Percentiles rank a stretch among this genome's conserved stretches.
Evolutionary conservation across 2,329 filamentous ascomycete genomes (phyloP).

Genomic region (Hymenoscyphus fructigenus): DNA sequence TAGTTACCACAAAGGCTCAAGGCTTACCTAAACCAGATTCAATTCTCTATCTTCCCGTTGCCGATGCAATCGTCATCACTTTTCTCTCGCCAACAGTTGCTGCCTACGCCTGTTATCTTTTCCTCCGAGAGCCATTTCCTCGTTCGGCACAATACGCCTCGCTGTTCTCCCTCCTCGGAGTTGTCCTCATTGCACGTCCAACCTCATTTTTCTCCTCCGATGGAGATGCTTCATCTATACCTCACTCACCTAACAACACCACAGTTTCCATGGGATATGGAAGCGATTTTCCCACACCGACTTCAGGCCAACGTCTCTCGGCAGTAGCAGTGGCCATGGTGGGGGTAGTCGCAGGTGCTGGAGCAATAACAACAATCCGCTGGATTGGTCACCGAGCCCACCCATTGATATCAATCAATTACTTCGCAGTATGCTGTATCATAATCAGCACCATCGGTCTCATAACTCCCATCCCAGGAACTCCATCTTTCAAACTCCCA

Average conservation of each 20-base stretch:
- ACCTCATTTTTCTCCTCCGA: slow-evolving; percentile 31
- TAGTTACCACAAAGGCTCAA: neutral
- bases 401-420: slow-evolving; percentile 81
- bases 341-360: slow-evolving; percentile 73
- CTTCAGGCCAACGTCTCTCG: slow-evolving; percentile 44
- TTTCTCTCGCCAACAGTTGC: slow-evolving; percentile 79
- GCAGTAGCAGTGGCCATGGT: slow-evolving; percentile 72
- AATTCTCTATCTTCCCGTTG: slow-evolving; percentile 75
- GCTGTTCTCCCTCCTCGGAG: slow-evolving; percentile 72
- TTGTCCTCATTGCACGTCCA: slow-evolving; percentile 77
- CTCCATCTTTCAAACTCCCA: slow-evolving; percentile 44
- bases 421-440: slow-evolving; percentile 72
- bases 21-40: slow-evolving; percentile 45
- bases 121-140: slow-evolving; percentile 76
- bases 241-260: neutral
- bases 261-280: neutral
- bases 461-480: slow-evolving; percentile 42
- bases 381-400: slow-evolving; percentile 80
- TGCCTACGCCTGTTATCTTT: slow-evolving; percentile 75
- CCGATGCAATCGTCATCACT: slow-evolving; percentile 86
- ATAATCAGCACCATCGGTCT: slow-evolving; percentile 65
- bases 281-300: slow-evolving; percentile 38
- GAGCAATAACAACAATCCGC: slow-evolving; percentile 74
- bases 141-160: slow-evolving; percentile 74
- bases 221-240: neutral